Percentiles rank a stretch among this genome's conserved stretches.
Evolutionary conservation across 1,284 basidiomycete genomes (phyloP).

Genomic region (Tylopilus sp.): DNA sequence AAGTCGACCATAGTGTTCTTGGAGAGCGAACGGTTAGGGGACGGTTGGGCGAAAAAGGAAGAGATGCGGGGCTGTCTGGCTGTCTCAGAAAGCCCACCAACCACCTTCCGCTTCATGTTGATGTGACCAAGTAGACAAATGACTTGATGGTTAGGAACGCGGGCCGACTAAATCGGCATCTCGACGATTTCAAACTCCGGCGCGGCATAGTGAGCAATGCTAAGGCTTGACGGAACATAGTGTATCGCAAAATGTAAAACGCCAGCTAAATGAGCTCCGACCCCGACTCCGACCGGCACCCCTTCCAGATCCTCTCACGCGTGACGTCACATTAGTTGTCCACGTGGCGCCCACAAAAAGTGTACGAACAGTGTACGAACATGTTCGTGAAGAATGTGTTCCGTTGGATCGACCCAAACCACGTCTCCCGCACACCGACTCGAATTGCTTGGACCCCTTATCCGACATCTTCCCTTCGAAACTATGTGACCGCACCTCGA

Average conservation of each 20-base stretch:
- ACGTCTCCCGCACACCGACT: neutral
- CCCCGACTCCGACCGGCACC: too few species aligned
- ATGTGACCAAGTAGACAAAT: neutral
- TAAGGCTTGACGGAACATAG: too few species aligned
- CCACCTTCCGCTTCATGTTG: constrained; percentile 25
- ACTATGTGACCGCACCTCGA: constrained; percentile 16
- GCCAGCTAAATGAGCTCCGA: too few species aligned
- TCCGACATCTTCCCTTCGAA: constrained; percentile 1
- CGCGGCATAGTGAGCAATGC: too few species aligned
- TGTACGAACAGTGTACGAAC: neutral
- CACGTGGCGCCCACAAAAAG: constrained; percentile 23
- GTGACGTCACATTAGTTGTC: constrained; percentile 24
- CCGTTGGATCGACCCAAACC: constrained; percentile 3
- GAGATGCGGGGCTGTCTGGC: constrained; percentile 48
- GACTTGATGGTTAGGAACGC: too few species aligned
- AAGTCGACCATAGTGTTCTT: constrained; percentile 51
- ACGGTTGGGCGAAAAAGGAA: constrained; percentile 47
- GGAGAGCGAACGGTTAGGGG: constrained; percentile 22
- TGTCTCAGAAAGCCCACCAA: neutral
- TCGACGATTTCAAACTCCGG: too few species aligned
- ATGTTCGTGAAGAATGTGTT: constrained; percentile 17
- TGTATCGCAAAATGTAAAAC: too few species aligned
- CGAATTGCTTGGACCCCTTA: neutral
- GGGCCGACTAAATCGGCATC: too few species aligned
- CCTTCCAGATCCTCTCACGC: constrained; percentile 1